Evolutionary conservation across 2,329 filamentous ascomycete species (phyloP).

Genomic region (Cytospora mali): DNA sequence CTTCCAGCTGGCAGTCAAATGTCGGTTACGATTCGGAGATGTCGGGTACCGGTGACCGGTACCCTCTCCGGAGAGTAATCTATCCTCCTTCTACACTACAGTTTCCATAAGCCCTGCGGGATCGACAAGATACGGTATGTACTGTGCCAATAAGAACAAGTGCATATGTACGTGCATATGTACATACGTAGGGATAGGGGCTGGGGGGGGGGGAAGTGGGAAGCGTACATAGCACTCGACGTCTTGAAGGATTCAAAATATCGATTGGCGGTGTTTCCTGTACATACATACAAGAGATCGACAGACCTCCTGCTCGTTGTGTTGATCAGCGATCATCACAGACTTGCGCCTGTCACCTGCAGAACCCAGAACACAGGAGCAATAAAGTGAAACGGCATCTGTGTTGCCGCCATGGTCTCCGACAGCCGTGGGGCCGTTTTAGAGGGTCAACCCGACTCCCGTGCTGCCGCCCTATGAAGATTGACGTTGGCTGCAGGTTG

Average conservation of each 20-base stretch:
- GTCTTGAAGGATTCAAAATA: too few species aligned
- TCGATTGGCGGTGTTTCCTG: neutral
- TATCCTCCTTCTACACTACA: neutral
- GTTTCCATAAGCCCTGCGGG: neutral
- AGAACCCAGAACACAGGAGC: slow-evolving; percentile 2
- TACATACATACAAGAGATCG: slow-evolving; percentile 11
- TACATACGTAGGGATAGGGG: too few species aligned
- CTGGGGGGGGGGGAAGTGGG: too few species aligned
- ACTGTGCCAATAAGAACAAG: too few species aligned
- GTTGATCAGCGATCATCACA: slow-evolving; percentile 12
- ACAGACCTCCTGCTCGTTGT: slow-evolving; percentile 14
- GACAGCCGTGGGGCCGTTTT: slow-evolving; percentile 22
- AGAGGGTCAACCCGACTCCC: slow-evolving; percentile 25
- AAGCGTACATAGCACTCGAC: too few species aligned
- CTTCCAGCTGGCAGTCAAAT: neutral
- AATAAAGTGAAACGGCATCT: slow-evolving; percentile 23
- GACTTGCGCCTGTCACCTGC: slow-evolving; percentile 17
- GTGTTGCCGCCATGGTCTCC: slow-evolving; percentile 16
- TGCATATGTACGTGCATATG: too few species aligned
- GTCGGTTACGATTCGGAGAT: neutral
- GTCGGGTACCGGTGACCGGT: neutral
- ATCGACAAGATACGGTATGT: neutral
- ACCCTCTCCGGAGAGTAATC: too few species aligned
- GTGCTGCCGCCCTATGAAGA: slow-evolving; percentile 13
- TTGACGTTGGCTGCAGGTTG: neutral